Evolutionary conservation across 2,329 filamentous ascomycete species (phyloP), one percentile per base, ranked within the genome.

Genomic region (Orbilia brochopaga): DNA sequence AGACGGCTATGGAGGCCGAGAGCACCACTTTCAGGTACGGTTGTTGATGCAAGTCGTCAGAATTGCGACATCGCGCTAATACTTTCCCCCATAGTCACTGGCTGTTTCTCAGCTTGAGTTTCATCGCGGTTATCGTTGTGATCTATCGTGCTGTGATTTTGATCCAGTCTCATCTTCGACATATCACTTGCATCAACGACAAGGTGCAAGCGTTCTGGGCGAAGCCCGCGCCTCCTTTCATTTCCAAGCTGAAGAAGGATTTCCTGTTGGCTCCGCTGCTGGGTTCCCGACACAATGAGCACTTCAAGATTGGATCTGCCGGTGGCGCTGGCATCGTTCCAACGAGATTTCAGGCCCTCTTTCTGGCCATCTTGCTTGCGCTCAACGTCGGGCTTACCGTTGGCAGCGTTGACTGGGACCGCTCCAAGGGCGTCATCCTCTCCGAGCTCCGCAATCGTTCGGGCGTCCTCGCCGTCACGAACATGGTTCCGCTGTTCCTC

Each of bases 341-440:
- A 0, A 89, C 89, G n/a, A 83, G 91, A 55, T 87, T 92, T 76
- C 90, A 95, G 78, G 85, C 87, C 10, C 78, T 90, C 56, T 83
- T 94, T 76, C 81, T 95, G 17, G 55, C 84, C 23, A 79, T 85
- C 27, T 93, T 93, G 78, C 80, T 90, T n/a, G 81, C 81, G 2
- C 87, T 86, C 69, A 95, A 96, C 77, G 78, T 93, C 46, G 87
- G 87, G 7, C 96, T 94, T 80, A 92, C 90, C 78, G 82, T 90
- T 56, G 81, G 87, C 44, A 83, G 84, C 65, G 86, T 92, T 56
- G 83, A 86, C 53, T 91, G 85, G 78, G 80, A 81, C 35, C 79
- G 80, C 15, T 78, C 82, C 60, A 81, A 81, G 53, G 77, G 77
- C 10, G 78, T 80, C 23, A 83, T 83, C 6, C 79, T 82, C 4